Evolutionary conservation across 169 alveolate species (phyloP).

Genomic region (Condylostoma magnum): DNA sequence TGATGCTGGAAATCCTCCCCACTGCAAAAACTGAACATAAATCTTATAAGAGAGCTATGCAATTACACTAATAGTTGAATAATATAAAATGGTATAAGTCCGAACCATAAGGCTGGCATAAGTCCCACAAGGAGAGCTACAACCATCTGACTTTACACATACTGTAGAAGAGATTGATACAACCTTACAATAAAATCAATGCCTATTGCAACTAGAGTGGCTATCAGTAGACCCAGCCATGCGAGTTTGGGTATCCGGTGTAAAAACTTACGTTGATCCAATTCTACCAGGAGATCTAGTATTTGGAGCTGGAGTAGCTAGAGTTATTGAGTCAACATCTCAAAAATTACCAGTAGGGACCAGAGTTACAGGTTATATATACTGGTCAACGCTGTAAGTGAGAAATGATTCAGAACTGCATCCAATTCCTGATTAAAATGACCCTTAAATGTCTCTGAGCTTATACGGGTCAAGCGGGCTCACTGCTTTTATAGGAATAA

Average conservation of each 20-base stretch:
- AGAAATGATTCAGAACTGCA: constrained; percentile 23
- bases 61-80: no score
- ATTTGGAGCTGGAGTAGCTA: constrained; percentile 38
- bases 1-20: no score
- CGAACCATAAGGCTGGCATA: background rate
- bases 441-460: constrained; percentile 25
- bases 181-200: constrained; percentile 35
- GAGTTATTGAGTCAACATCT: constrained; percentile 39
- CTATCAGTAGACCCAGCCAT: constrained; percentile 51
- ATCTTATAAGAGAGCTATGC: no score
- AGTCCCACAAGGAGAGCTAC: background rate
- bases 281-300: constrained; percentile 39
- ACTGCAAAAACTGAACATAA: no score
- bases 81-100: no score
- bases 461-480: constrained; percentile 42
- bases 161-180: background rate
- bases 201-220: constrained; percentile 36
- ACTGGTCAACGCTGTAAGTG: constrained; percentile 35
- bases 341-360: constrained; percentile 33
- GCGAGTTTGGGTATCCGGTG: constrained; percentile 61
- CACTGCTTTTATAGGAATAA: constrained; percentile 50
- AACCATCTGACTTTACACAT: background rate
- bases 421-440: background rate
- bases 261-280: constrained; percentile 45
- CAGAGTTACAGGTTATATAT: constrained; percentile 37